phyloP scores from a whole-genome alignment of 108 stramenopile genomes.

The Pseudonitzschia pungens region DNA sequence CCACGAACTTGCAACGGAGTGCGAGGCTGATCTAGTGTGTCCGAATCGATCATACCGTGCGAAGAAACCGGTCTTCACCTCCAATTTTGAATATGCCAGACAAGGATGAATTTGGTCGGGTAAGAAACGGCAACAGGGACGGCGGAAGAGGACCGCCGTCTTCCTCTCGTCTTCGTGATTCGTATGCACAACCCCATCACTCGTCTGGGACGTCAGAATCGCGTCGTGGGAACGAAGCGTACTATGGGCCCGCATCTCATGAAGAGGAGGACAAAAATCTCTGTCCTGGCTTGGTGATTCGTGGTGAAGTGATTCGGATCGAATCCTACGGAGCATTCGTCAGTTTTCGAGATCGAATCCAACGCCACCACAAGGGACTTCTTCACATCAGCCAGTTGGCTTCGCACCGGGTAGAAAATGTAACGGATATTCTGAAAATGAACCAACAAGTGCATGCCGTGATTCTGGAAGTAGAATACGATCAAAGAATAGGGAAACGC shows the following conservation, averaged over 20 bases:
- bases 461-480: constrained; percentile 54
- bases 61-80: too few relatives aligned
- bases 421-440: constrained; percentile 56
- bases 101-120: constrained; percentile 28
- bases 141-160: not conserved
- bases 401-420: constrained; percentile 50
- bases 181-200: not conserved
- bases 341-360: constrained; percentile 34
- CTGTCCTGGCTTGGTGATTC: constrained; percentile 43
- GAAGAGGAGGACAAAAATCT: constrained; percentile 16
- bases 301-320: constrained; percentile 60
- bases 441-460: constrained; percentile 50
- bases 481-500: constrained; percentile 37
- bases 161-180: not conserved
- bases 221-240: not conserved
- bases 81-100: not conserved
- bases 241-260: constrained; percentile 36
- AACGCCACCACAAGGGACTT: constrained; percentile 45
- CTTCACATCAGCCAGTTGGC: constrained; percentile 66
- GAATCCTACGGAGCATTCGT: constrained; percentile 86
- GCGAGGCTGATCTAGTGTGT: too few relatives aligned
- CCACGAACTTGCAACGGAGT: too few relatives aligned
- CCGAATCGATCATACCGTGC: too few relatives aligned
- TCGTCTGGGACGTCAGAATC: not conserved
- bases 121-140: not conserved